Percentiles rank a stretch among this genome's conserved stretches.
These are phyloP conservation scores for Backusella australiensis DNA, from an alignment of 192 early-diverging fungal species.

Conservation along the genomic window DNA sequence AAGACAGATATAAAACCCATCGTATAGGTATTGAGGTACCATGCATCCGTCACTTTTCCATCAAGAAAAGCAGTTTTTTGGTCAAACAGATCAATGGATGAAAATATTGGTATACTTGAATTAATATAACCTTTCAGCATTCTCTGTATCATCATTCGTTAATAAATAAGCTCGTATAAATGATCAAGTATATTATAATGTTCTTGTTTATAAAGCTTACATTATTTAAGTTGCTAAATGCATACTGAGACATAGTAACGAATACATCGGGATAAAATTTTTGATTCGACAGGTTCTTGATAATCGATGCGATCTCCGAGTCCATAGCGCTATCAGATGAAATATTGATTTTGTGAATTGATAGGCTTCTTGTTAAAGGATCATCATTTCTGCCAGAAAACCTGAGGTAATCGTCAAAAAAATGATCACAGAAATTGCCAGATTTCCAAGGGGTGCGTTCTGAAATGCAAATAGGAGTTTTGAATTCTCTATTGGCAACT, in stretches of 20 bases:
- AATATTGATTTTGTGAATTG: constrained; percentile 5
- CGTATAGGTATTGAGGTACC: constrained; percentile 19
- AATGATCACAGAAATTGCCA: constrained; percentile 2
- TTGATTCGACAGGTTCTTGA: neutral
- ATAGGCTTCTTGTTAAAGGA: neutral
- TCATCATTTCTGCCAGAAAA: no score
- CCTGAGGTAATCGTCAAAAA: neutral
- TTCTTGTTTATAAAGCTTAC: neutral
- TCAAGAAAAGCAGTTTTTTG: constrained; percentile 11
- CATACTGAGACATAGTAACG: constrained; percentile 15
- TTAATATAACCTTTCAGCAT: constrained; percentile 22
- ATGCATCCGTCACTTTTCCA: neutral
- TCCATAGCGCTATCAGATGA: neutral
- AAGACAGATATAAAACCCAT: constrained; percentile 19
- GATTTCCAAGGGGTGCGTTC: neutral
- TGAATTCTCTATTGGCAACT: neutral
- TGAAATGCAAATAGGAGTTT: constrained; percentile 2
- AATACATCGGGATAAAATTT: constrained; percentile 1
- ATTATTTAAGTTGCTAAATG: constrained; percentile 9
- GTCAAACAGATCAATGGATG: constrained; percentile 14
- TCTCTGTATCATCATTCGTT: neutral
- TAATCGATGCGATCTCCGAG: neutral
- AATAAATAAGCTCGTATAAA: neutral
- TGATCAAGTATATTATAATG: neutral
- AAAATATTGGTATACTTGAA: constrained; percentile 7